A percentile compares a stretch with the other conserved stretches of the same genome.
Conservation (phyloP, 2,329 filamentous ascomycete species). For the Botryotinia calthae region DNA sequence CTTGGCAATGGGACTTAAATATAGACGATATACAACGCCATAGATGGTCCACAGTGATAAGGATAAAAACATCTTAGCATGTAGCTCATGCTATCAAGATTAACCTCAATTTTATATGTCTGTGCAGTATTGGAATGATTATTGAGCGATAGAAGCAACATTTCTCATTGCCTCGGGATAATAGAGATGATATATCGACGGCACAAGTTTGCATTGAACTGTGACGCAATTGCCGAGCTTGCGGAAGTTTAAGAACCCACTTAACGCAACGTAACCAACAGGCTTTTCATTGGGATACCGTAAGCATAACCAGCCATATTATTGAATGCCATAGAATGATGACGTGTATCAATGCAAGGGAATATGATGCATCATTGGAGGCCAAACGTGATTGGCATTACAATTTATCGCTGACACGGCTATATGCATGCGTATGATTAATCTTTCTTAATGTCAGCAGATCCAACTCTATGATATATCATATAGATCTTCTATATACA, state of each 20-base stretch:
- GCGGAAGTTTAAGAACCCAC: neutral
- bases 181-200: neutral
- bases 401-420: neutral
- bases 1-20: constrained; percentile 37
- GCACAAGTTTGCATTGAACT: neutral
- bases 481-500: neutral
- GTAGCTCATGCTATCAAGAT: neutral
- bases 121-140: neutral
- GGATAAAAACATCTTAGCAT: neutral
- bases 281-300: neutral
- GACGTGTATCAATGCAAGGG: neutral
- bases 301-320: neutral
- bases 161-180: neutral
- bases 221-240: neutral
- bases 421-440: neutral
- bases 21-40: constrained; percentile 34
- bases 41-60: constrained; percentile 14
- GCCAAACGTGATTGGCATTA: neutral
- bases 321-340: neutral
- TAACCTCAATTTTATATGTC: neutral
- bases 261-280: neutral
- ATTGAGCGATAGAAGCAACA: neutral
- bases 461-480: neutral
- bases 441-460: neutral
- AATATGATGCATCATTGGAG: neutral